These are phyloP conservation scores for Emergomyces pasteurianus DNA, from an alignment of 2,329 filamentous ascomycete species.

Conservation along the genomic window DNA sequence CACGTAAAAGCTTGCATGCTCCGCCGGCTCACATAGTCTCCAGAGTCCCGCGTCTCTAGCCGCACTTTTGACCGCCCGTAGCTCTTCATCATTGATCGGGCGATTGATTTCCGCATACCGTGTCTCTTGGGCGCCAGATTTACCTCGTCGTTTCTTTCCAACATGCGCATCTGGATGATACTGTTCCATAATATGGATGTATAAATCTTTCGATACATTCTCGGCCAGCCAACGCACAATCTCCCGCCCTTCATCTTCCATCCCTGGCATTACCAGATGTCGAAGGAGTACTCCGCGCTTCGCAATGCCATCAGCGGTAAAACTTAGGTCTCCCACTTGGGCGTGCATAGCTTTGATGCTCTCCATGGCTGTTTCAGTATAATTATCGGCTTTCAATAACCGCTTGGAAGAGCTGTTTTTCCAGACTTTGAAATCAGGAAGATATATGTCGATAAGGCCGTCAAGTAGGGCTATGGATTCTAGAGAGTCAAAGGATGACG, in stretches of 20 bases:
- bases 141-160: slow-evolving; percentile 48
- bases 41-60: slow-evolving; percentile 62
- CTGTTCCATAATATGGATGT: slow-evolving; percentile 83
- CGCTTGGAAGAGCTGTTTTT: slow-evolving; percentile 52
- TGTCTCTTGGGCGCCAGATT: slow-evolving; percentile 33
- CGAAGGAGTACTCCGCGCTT: slow-evolving; percentile 64
- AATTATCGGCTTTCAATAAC: slow-evolving; percentile 67
- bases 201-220: slow-evolving; percentile 61
- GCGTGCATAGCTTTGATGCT: slow-evolving; percentile 69
- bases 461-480: slow-evolving; percentile 62
- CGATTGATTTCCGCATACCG: slow-evolving; percentile 71
- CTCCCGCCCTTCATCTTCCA: slow-evolving; percentile 57
- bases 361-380: slow-evolving; percentile 58
- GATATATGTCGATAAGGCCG: slow-evolving; percentile 71
- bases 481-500: slow-evolving; percentile 66
- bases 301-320: slow-evolving; percentile 69
- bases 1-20: slow-evolving; percentile 44
- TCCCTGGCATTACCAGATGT: slow-evolving; percentile 76
- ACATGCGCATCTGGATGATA: slow-evolving; percentile 73
- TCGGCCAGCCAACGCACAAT: slow-evolving; percentile 68
- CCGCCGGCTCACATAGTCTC: slow-evolving; percentile 59
- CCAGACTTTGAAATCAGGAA: slow-evolving; percentile 87
- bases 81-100: slow-evolving; percentile 51
- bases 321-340: slow-evolving; percentile 73
- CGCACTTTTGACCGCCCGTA: slow-evolving; percentile 53